A percentile compares a stretch with the other conserved stretches of the same genome.
phyloP scores from a whole-genome alignment of 1,139 yeast genomes.

The Sugiyamaella castrensis region DNA sequence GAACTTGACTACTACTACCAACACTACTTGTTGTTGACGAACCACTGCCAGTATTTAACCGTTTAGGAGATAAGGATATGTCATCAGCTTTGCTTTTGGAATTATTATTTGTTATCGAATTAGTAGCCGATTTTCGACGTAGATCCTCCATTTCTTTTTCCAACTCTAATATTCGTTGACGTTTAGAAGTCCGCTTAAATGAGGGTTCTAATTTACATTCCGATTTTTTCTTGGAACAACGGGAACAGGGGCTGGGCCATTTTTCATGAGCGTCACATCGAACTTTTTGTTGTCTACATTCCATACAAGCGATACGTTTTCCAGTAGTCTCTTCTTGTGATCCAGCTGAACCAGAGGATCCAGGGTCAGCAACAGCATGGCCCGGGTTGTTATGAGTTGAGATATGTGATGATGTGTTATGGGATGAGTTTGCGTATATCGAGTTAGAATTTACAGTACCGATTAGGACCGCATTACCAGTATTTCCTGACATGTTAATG shows the following conservation, averaged over 20 bases:
- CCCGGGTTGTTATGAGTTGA: too few relatives aligned
- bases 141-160: conserved; percentile 75
- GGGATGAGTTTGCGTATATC: too few relatives aligned
- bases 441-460: too few relatives aligned
- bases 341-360: conserved; percentile 13
- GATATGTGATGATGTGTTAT: too few relatives aligned
- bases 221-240: conserved; percentile 69
- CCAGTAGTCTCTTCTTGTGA: conserved; percentile 16
- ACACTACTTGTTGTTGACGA: background rate
- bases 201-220: conserved; percentile 73
- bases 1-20: conserved; percentile 5
- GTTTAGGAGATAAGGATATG: background rate
- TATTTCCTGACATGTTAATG: too few relatives aligned
- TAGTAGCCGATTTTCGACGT: conserved; percentile 7
- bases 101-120: too few relatives aligned
- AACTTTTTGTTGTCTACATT: conserved; percentile 91
- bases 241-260: conserved; percentile 76
- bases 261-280: conserved; percentile 81
- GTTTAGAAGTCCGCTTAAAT: conserved; percentile 82
- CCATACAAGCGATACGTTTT: conserved; percentile 85
- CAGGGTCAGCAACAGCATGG: conserved; percentile 10
- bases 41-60: background rate
- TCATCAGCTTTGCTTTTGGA: conserved; percentile 8
- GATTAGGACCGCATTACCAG: too few relatives aligned
- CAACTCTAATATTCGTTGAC: conserved; percentile 72